phyloP scores from a whole-genome alignment of 2,329 filamentous ascomycete species.

The Coniochaeta ligniaria region DNA sequence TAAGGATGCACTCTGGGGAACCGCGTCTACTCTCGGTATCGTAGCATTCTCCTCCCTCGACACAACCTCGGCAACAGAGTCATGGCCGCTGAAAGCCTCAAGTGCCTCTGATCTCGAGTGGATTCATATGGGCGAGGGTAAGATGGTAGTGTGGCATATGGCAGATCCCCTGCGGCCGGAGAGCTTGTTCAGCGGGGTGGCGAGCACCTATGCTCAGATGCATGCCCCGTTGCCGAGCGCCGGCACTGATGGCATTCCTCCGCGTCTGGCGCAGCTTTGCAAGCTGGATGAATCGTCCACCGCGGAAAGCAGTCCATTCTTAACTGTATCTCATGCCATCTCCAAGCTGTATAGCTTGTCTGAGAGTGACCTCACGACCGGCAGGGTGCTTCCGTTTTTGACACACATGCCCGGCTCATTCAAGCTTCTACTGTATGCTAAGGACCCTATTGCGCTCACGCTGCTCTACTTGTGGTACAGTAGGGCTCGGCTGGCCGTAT shows the following conservation, averaged over 20 bases:
- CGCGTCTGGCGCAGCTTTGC: constrained; percentile 13
- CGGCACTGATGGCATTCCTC: too few relatives aligned
- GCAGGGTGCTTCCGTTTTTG: neutral
- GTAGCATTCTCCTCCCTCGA: constrained; percentile 32
- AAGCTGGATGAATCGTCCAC: constrained; percentile 8
- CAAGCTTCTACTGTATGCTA: neutral
- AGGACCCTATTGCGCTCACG: constrained; percentile 7
- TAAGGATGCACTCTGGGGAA: constrained; percentile 39
- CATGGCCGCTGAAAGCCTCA: constrained; percentile 25
- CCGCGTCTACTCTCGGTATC: constrained; percentile 32
- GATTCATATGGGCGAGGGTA: constrained; percentile 23
- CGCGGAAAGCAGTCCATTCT: constrained; percentile 4
- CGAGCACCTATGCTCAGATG: constrained; percentile 27
- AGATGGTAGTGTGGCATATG: constrained; percentile 27
- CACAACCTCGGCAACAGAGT: constrained; percentile 18
- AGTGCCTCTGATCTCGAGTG: constrained; percentile 22
- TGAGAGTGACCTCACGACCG: neutral
- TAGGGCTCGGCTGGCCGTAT: constrained; percentile 2
- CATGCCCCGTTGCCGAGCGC: constrained; percentile 12
- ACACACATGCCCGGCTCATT: too few relatives aligned
- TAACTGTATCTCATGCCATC: constrained; percentile 5
- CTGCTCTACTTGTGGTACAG: constrained; percentile 8
- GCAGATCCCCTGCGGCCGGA: constrained; percentile 25
- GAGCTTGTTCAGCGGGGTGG: constrained; percentile 26
- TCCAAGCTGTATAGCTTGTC: neutral